Evolutionary conservation across 2,329 filamentous ascomycete species (phyloP), one percentile per base, ranked within the genome.

Genomic region (Onygena corvina): DNA sequence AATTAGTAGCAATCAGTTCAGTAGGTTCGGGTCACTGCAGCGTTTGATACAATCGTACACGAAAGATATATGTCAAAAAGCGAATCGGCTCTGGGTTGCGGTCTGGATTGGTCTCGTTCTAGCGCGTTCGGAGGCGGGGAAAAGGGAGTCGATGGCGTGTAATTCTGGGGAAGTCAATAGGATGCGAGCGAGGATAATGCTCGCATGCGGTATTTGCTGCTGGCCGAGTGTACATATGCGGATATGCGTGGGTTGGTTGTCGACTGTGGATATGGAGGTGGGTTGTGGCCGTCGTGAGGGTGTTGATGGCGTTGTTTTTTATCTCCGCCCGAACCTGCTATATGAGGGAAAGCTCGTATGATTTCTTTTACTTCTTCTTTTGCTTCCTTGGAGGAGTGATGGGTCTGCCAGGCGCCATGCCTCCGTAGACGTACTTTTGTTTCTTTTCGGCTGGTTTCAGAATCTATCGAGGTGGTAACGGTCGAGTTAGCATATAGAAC

Each of bases 371-470:
- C 74, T 81, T 81, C 71, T 78, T 76, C 70, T 81, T 80, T 68
- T 77, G 76, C 70, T 82, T 85, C 73, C 77, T 75, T 70, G 80
- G 77, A 76, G 80, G 75, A 77, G 79, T 81, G 71, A 77, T 74
- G 69, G 79, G 77, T 74, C 76, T 77, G 74, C 78, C 76, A 73
- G 77, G 76, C 73, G 78, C 81, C 71, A 83, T 76, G 73, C 77
- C 76, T 73, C 76, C 76, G 74, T 81, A 78, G 67, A 93, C 89
- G 77, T 94, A 96, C 89, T 96, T 96, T 86, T 95, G 90, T 83
- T 98, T 98, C 83, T 98, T 98, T 80, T 98, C 92, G 71, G 92
- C 92, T 65, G 92, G 92, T 77, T 96, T 98, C 75, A 98, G 78
- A 67, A 98, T 96, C 87, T 94, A 60, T 21, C 16, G 36, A 23